Conservation (phyloP, 164 flowering plant species). For the Vitis riparia region DNA sequence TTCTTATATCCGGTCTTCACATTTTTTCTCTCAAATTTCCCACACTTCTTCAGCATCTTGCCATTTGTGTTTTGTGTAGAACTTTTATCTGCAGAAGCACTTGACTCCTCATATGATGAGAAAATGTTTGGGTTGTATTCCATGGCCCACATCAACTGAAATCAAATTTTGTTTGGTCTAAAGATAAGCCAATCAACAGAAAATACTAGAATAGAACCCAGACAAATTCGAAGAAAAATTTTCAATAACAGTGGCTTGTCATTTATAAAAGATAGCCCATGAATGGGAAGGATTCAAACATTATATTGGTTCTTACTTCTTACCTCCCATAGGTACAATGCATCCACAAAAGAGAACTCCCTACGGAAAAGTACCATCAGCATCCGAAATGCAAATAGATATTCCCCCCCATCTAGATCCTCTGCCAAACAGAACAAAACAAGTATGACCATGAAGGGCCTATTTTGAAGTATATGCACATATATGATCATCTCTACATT, state of each 20-base stretch:
- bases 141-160: slow-evolving; percentile 97
- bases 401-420: slow-evolving; percentile 90
- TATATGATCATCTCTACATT: too few relatives aligned
- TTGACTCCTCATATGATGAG: slow-evolving; percentile 47
- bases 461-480: too few relatives aligned
- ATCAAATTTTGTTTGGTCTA: slow-evolving; percentile 14
- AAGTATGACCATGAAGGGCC: background rate
- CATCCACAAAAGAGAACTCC: slow-evolving; percentile 86
- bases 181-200: background rate
- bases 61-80: slow-evolving; percentile 18
- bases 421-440: slow-evolving; percentile 41
- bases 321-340: slow-evolving; percentile 96
- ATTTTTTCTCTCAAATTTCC: slow-evolving; percentile 78
- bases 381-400: slow-evolving; percentile 92
- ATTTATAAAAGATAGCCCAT: background rate
- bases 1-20: slow-evolving; percentile 49
- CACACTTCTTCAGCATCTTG: slow-evolving; percentile 66
- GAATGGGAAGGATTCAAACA: background rate
- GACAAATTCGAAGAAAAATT: background rate
- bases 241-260: background rate
- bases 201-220: background rate
- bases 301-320: slow-evolving; percentile 2
- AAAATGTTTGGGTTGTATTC: slow-evolving; percentile 90
- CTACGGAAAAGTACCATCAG: slow-evolving; percentile 91
- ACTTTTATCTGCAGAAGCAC: slow-evolving; percentile 12